Evolutionary conservation across 2,329 filamentous ascomycete species (phyloP).

Genomic region (Paraconiothyrium brasiliense): DNA sequence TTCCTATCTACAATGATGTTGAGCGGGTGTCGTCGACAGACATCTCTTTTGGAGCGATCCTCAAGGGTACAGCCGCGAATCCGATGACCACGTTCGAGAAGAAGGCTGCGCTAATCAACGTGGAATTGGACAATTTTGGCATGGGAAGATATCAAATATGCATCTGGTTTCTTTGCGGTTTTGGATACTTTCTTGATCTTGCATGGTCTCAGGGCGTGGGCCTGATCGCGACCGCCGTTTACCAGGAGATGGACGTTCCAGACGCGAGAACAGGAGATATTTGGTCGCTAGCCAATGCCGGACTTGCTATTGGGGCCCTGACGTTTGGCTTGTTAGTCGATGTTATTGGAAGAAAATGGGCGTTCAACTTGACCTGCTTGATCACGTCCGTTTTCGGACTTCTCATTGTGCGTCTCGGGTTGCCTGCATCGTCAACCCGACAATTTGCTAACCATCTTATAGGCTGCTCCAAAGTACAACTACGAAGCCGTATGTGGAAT

Average conservation of each 20-base stretch:
- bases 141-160: slow-evolving; percentile 42
- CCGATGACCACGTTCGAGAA: slow-evolving; percentile 41
- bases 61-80: slow-evolving; percentile 37
- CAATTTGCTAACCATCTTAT: neutral
- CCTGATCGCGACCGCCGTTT: slow-evolving; percentile 36
- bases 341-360: slow-evolving; percentile 57
- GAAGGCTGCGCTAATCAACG: slow-evolving; percentile 43
- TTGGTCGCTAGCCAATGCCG: slow-evolving; percentile 40
- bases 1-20: slow-evolving; percentile 40
- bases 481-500: slow-evolving; percentile 40
- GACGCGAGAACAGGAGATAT: slow-evolving; percentile 34
- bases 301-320: slow-evolving; percentile 39
- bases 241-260: slow-evolving; percentile 41
- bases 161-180: slow-evolving; percentile 45
- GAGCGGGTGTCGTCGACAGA: slow-evolving; percentile 34
- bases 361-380: slow-evolving; percentile 82
- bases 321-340: slow-evolving; percentile 38
- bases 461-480: slow-evolving; percentile 43
- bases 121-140: slow-evolving; percentile 42
- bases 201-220: slow-evolving; percentile 44
- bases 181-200: slow-evolving; percentile 43
- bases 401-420: slow-evolving; percentile 60
- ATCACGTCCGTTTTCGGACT: slow-evolving; percentile 80
- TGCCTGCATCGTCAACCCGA: slow-evolving; percentile 26
- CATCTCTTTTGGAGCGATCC: slow-evolving; percentile 36